These are phyloP conservation scores for Vaccinium macrocarpon DNA, from an alignment of 148 eudicot species.

Conservation along the genomic window DNA sequence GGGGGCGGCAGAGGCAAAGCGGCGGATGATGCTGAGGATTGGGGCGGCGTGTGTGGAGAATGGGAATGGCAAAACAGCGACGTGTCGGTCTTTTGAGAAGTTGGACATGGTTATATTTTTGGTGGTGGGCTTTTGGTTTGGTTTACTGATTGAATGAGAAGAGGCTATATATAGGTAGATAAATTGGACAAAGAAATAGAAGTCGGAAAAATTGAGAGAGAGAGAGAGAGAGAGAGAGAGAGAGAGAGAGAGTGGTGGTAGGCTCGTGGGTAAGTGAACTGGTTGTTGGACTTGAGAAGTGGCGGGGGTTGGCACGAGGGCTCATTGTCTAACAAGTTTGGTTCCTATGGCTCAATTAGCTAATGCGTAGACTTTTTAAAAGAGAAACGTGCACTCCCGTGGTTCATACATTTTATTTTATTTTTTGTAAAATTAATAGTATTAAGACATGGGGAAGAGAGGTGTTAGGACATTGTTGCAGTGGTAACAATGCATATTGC, in stretches of 20 bases:
- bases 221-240: no score
- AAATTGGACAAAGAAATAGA: not conserved
- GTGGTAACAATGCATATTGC: no score
- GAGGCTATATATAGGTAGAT: not conserved
- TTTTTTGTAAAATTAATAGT: no score
- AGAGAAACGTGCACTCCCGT: no score
- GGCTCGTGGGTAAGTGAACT: not conserved
- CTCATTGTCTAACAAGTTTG: no score
- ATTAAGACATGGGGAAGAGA: no score
- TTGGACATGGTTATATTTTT: not conserved
- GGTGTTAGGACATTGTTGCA: no score
- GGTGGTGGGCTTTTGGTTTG: not conserved
- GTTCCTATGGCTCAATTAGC: no score
- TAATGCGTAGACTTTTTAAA: no score
- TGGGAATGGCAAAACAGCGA: constrained; percentile 52
- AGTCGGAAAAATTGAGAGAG: not conserved
- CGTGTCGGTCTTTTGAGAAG: constrained; percentile 21
- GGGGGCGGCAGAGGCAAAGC: constrained; percentile 31
- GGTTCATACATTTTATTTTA: no score
- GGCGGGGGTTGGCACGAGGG: constrained; percentile 2
- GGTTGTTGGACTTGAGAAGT: not conserved
- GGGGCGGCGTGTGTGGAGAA: constrained; percentile 41
- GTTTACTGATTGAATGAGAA: not conserved
- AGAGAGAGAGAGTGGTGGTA: not conserved
- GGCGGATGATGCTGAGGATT: constrained; percentile 35